phyloP scores from a whole-genome alignment of 2,329 filamentous ascomycete species.

The Fulvia fulva region DNA sequence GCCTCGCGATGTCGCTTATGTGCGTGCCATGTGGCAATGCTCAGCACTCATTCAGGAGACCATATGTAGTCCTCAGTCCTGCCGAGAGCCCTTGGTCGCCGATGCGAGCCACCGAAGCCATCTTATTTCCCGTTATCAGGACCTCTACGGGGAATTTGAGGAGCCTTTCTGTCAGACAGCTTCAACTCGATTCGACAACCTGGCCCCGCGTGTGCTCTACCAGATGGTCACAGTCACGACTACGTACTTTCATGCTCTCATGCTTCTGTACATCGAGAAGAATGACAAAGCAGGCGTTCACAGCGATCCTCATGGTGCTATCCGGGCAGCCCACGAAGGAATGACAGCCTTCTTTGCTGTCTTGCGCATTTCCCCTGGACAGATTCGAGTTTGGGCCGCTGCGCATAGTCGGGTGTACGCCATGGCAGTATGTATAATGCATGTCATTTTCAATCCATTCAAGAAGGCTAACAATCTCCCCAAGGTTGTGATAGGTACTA shows the following conservation, averaged over 20 bases:
- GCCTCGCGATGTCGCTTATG: background rate
- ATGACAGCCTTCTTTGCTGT: constrained; percentile 6
- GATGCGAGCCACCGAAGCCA: constrained; percentile 1
- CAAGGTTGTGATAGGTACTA: background rate
- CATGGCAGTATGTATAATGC: background rate
- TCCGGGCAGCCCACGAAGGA: constrained; percentile 2
- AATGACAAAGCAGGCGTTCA: constrained; percentile 1
- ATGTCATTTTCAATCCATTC: background rate
- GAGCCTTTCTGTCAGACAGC: background rate
- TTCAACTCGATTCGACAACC: background rate
- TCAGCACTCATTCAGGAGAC: constrained; percentile 1
- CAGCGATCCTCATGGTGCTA: constrained; percentile 1
- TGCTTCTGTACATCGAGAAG: constrained; percentile 8
- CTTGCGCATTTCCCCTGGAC: background rate
- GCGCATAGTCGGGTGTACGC: background rate
- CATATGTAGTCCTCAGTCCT: constrained; percentile 4
- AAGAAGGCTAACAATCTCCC: background rate
- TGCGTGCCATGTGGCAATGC: constrained; percentile 11
- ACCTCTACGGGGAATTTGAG: background rate
- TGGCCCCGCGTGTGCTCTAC: background rate
- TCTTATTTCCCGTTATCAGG: background rate
- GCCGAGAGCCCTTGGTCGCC: background rate
- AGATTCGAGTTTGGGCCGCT: background rate
- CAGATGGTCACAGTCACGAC: background rate
- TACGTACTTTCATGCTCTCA: constrained; percentile 5